Base-by-base conservation (phyloP, 495 filamentous ascomycete genomes). In the Tuber indicum region DNA sequence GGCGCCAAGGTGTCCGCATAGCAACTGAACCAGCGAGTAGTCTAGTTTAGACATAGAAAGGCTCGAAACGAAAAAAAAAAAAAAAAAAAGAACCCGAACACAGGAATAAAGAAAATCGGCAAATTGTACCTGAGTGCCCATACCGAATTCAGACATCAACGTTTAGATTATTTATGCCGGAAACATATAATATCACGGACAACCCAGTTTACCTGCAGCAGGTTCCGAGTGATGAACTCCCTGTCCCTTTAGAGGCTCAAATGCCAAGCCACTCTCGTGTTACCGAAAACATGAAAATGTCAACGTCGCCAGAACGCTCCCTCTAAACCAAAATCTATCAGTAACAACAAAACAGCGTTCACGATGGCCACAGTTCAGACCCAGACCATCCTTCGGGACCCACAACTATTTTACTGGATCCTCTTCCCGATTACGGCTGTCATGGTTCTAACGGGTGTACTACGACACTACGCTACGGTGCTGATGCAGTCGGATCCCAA, bases 381-480 rank as follows among this genome's bases (percentile, higher is more conserved):
- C 79, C 96, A 99, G 87, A 94, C 94, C 86, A 98, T 99, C 91
- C 92, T 96, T 87, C 87, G 96, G 89, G 96, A 99, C 94, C 96
- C 96, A 81, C 95, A 97, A 84, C 89, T 99, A 77, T 97, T 98
- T 86, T 97, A 97, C 87, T 98, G 96, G 96, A 98, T 99, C 85
- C 87, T 99, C 49, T 92, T 98, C 80, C 96, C 96, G 41, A 99
- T 99, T 84, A 94, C 94, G 26, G 87, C 96, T 80, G 96, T 99
- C 83, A 98, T 99, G 96, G 93, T 99, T 80, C 86, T 98, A 77
- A 98, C 96, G 46, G 96, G 96, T 81, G 89, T 99, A 79, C 90
- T 99, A 74, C 94, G 96, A 79, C 96, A 99, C 87, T 98, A 98
- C 86, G 94, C 93, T 58, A 93, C 92, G 70, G 90, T 95, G 72